Conservation (phyloP, 1,284 basidiomycete genomes). For the Cutaneotrichosporon arboriforme region DNA sequence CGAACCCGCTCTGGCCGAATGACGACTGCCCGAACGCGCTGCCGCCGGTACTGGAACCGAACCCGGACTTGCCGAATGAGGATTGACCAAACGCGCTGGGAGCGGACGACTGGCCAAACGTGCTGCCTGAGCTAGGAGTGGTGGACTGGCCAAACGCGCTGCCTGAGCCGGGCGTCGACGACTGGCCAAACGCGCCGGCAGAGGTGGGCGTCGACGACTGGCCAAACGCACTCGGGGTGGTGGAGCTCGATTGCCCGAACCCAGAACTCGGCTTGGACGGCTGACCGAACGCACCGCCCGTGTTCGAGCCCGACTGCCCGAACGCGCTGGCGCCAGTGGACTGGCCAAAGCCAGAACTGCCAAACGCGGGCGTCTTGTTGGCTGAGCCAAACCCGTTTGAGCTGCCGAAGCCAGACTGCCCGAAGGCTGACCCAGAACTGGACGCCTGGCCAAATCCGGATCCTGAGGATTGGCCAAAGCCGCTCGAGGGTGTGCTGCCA, state of each 20-base stretch:
- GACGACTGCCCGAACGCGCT: constrained; percentile 13
- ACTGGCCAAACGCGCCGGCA: constrained; percentile 4
- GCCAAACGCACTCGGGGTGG: constrained; percentile 13
- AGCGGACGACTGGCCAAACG: constrained; percentile 22
- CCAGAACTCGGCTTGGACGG: constrained; percentile 24
- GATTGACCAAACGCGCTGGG: constrained; percentile 17
- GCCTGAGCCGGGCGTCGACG: neutral
- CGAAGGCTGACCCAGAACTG: constrained; percentile 13
- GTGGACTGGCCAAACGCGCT: constrained; percentile 2
- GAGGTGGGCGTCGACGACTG: constrained; percentile 5
- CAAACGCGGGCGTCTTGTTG: constrained; percentile 25
- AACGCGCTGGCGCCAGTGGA: neutral
- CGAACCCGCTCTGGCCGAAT: constrained; percentile 7
- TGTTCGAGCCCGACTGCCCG: too few species aligned
- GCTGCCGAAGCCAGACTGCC: constrained; percentile 22
- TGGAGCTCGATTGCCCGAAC: constrained; percentile 16
- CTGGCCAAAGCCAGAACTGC: constrained; percentile 3
- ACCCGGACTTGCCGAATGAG: constrained; percentile 3
- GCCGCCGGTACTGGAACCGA: constrained; percentile 2
- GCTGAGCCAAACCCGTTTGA: too few species aligned
- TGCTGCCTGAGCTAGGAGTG: neutral
- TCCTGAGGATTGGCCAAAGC: constrained; percentile 16
- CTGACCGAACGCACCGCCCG: too few species aligned
- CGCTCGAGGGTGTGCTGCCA: constrained; percentile 4
- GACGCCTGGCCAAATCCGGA: neutral